A percentile compares a stretch with the other conserved stretches of the same genome.
phyloP scores from a whole-genome alignment of 441 rosid genomes.

The Metrosideros polymorpha region DNA sequence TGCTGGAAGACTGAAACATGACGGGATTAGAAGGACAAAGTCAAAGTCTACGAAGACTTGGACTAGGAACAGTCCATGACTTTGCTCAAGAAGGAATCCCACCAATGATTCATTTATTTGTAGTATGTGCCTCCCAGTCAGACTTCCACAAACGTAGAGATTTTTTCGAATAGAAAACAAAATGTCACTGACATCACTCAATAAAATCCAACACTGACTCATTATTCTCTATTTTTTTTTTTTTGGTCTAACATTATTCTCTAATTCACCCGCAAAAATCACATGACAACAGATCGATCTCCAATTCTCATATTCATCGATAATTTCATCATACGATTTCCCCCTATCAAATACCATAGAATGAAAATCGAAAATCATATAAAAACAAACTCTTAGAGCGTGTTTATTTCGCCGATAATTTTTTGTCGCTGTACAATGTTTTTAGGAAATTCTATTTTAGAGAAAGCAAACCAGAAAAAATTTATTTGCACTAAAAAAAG shows the following conservation, averaged over 20 bases:
- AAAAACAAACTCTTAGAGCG: no score
- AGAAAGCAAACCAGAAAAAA: not conserved
- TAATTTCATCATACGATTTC: not conserved
- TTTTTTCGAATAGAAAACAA: not conserved
- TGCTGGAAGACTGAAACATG: no score
- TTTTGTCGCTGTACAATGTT: accelerated
- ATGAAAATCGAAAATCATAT: no score
- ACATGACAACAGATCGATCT: accelerated
- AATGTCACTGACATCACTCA: no score
- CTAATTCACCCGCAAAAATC: not conserved
- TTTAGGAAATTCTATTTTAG: not conserved
- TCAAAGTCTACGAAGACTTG: not conserved
- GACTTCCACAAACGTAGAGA: accelerated
- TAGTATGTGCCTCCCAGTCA: not conserved
- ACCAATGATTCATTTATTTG: not conserved
- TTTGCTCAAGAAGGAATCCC: not conserved
- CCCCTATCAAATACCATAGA: accelerated
- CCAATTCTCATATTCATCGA: no score
- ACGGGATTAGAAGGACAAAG: no score
- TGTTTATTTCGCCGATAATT: not conserved
- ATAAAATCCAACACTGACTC: accelerated
- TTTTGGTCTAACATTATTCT: no score
- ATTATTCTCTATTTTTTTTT: no score
- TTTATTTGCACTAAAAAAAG: not conserved
- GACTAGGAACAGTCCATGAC: not conserved